Conservation (phyloP, 352 stramenopile genomes). For the Phytophthora chlamydospora region DNA sequence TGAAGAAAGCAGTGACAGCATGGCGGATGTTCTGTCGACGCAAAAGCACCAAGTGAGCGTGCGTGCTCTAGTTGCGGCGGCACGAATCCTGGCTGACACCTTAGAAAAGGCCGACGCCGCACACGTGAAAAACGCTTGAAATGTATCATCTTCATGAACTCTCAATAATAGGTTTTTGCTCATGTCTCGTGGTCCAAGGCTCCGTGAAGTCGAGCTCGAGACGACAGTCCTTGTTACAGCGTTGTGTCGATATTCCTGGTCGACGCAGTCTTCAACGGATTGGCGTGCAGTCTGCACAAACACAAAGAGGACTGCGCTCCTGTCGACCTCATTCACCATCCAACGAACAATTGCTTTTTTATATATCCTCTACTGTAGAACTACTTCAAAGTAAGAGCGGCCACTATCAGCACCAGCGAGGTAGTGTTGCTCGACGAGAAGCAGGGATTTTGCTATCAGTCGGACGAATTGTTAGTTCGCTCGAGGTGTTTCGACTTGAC, state of each 20-base stretch:
- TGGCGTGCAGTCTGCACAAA: too few relatives aligned
- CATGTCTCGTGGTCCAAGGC: too few relatives aligned
- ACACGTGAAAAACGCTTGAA: constrained; percentile 10
- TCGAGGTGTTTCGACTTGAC: constrained; percentile 13
- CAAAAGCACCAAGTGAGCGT: constrained; percentile 39
- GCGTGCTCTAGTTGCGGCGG: constrained; percentile 44
- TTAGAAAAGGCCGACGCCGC: constrained; percentile 38
- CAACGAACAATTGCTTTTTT: too few relatives aligned
- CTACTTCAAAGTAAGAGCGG: too few relatives aligned
- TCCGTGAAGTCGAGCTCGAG: too few relatives aligned
- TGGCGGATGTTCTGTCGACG: constrained; percentile 34
- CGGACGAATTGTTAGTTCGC: not conserved
- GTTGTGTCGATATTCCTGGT: too few relatives aligned
- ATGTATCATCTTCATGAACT: not conserved
- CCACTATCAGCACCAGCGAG: too few relatives aligned
- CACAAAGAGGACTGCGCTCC: too few relatives aligned
- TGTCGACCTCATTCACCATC: too few relatives aligned
- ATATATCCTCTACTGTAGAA: too few relatives aligned
- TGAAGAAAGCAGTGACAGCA: constrained; percentile 13
- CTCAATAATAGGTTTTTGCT: not conserved
- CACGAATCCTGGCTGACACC: constrained; percentile 49
- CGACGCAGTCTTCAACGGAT: too few relatives aligned
- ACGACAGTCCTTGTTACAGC: too few relatives aligned
- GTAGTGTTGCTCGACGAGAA: not conserved
- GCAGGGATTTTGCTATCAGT: not conserved